Conservation (phyloP, 2,329 filamentous ascomycete genomes). For the Sporothrix globosa region DNA sequence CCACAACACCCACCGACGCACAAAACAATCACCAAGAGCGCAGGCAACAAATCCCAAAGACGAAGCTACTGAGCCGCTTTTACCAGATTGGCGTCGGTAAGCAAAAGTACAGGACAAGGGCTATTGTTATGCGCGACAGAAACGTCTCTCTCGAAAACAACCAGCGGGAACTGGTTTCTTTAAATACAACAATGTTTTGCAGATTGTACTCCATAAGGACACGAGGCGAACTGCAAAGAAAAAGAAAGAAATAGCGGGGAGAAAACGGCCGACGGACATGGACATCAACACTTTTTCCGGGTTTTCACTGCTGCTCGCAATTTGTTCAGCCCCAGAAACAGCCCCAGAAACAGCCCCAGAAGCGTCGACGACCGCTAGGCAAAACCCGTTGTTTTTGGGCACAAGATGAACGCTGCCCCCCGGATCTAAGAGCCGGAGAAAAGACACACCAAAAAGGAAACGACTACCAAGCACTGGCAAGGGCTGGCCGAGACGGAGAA, state of each 20-base stretch:
- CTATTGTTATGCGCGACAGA: no score
- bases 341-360: conserved; percentile 5
- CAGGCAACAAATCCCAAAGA: conserved; percentile 1
- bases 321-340: background rate
- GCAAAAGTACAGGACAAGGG: background rate
- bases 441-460: no score
- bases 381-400: background rate
- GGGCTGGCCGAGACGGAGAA: no score
- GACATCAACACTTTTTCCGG: background rate
- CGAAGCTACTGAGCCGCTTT: background rate
- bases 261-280: background rate
- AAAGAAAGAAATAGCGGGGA: background rate
- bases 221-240: background rate
- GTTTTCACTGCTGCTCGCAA: background rate
- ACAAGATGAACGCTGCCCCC: no score
- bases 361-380: background rate
- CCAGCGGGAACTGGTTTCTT: background rate
- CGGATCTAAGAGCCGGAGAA: no score
- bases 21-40: background rate
- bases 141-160: background rate
- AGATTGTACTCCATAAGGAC: background rate
- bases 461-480: no score
- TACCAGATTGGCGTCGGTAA: background rate
- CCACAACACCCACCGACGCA: background rate
- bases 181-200: background rate